Base-by-base conservation (phyloP, 2,329 filamentous ascomycete species). In the Orbilia brochopaga region DNA sequence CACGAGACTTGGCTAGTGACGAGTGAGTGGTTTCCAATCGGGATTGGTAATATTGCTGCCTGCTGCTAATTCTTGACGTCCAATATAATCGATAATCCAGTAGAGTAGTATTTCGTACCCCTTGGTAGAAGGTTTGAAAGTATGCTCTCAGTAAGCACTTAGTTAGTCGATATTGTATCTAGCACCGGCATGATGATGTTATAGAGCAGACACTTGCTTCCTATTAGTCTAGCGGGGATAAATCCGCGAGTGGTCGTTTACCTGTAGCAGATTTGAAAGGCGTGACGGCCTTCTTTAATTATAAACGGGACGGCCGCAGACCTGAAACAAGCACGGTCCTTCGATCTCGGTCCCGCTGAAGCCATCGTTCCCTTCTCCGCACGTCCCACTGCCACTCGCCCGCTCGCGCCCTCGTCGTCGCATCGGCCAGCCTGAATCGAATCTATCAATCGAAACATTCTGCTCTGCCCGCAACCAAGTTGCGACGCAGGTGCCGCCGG, bases 321-420 rank as follows among this genome's bases (percentile, higher is more conserved):
- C 58, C 17, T 69, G 65, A 69, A 69, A 69, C 65, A 54, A 32
- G 50, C 52, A 61, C 56, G 63, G 56, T 44, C 56, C 62, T 51
- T 27, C 2, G 6, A 44, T 44, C 40, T 54, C 32, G 17, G 54
- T 66, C 54, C 27, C 27, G 27, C 4, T 32, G 4, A 8, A 32
- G 8, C 61, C 19, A 27, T 66, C 50, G 8, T 37, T 24, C 23
- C 19, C 11, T 42, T 35, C 17, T n/a, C 50, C 27, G 35, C 15
- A 32, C 24, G 53, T 57, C 48, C 44, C 50, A 59, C 37, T 50
- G 53, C 8, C 62, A 54, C 44, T 32, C 52, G 57, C 46, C 51
- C 56, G 61, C 23, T 53, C 40, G n/a, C n/a, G n/a, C 37, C 5
- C 13, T 42, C 37, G n/a, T 13, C 37, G 37, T 42, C 37, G 37